Evolutionary conservation across 1,139 yeast species (phyloP), one percentile per base, ranked within the genome.

Genomic region (Zygosaccharomyces pseudobailii): DNA sequence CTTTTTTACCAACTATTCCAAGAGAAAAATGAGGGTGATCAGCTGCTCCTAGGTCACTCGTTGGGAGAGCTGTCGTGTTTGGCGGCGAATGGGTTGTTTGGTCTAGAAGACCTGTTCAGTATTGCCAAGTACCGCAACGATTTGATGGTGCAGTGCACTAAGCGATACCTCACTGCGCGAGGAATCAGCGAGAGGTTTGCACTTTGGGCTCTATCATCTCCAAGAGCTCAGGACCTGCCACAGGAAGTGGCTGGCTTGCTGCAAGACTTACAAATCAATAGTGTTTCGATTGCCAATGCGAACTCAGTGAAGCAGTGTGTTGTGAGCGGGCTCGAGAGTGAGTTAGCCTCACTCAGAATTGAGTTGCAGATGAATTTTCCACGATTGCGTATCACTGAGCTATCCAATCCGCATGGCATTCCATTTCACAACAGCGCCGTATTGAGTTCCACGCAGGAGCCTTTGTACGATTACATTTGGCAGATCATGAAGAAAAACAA

Each of bases 31-130:
- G 37, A 28, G n/a, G 21, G 40, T 20, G 46, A 46, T 32, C 43
- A 51, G 32, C 43, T 57, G 24, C 50, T 63, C 9, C 52, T 79
- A 57, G 85, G 86, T 13, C 85, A 80, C 56, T 79, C 85, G 0
- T 61, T 80, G 31, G 86, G 85, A 4, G 85, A 80, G 59, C 69
- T 78, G 52, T 69, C 80, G 1, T 63, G 67, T 43, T 43, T 66
- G 36, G 63, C 76, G 40, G 59, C 71, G 7, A 68, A 73, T 43
- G 72, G 72, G 3, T 67, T 71, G 3, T 61, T 78, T 33, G 65
- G 70, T 17, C 54, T 75, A 10, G 54, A 56, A n/a, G 66, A 63
- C 44, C 43, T 62, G 32, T 59, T 63, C 43, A 58, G 58, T 32
- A 62, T 66, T 25, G 66, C 69, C 24, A 56, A 55, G 40, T 60